phyloP scores from a whole-genome alignment of 179 eudicot genomes.

The Amaranthus tricolor region DNA sequence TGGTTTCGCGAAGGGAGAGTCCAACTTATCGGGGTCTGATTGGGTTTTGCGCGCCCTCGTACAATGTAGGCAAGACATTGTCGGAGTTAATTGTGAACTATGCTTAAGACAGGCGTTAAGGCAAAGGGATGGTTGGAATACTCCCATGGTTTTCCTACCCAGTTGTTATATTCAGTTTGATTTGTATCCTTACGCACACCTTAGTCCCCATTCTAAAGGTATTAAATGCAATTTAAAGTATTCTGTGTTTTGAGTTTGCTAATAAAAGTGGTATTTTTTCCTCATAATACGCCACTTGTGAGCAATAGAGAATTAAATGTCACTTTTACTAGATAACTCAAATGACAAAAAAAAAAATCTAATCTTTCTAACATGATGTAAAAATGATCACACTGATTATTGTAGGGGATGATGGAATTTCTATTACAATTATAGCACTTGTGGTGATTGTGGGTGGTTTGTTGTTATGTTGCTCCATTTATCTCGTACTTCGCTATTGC shows the following conservation, averaged over 20 bases:
- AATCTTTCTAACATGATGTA: too few species aligned
- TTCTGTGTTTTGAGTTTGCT: too few species aligned
- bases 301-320: too few species aligned
- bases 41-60: not conserved
- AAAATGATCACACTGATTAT: not conserved
- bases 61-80: conserved; percentile 6
- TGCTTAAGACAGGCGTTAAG: conserved; percentile 12
- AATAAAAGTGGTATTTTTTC: too few species aligned
- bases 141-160: conserved; percentile 11
- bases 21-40: not conserved
- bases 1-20: conserved; percentile 9
- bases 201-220: not conserved
- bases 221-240: not conserved
- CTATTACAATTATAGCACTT: not conserved
- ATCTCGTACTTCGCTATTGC: not conserved
- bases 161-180: conserved; percentile 11
- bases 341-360: too few species aligned
- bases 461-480: not conserved
- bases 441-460: not conserved
- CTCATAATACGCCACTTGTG: too few species aligned
- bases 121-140: conserved; percentile 15
- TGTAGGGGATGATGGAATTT: not conserved
- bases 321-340: too few species aligned
- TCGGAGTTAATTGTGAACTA: not conserved
- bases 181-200: conserved; percentile 2